Percentiles rank a stretch among this genome's conserved stretches.
These are phyloP conservation scores for Parvularia atlantis DNA, from an alignment of 78 protist genomes.

Conservation along the genomic window DNA sequence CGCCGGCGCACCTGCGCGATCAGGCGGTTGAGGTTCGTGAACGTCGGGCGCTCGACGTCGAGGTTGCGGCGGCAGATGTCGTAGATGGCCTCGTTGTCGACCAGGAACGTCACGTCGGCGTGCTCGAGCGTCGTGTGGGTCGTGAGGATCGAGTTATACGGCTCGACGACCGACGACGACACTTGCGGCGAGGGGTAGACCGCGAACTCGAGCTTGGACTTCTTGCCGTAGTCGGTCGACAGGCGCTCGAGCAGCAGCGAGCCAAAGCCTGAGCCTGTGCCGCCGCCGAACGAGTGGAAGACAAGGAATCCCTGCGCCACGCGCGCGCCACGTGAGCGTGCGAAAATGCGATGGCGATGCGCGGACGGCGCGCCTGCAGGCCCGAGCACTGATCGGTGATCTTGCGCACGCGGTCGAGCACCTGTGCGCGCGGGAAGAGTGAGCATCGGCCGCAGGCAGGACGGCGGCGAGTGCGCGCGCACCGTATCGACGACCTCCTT, in stretches of 20 bases:
- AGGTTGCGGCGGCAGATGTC: slow-evolving; percentile 93
- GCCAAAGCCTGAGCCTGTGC: slow-evolving; percentile 99
- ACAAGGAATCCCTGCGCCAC: slow-evolving; percentile 92
- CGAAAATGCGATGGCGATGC: too few species aligned
- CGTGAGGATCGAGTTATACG: slow-evolving; percentile 96
- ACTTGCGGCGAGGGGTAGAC: slow-evolving; percentile 93
- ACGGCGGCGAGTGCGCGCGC: too few species aligned
- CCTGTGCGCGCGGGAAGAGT: too few species aligned
- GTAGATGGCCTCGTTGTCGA: slow-evolving; percentile 90
- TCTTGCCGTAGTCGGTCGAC: slow-evolving; percentile 96
- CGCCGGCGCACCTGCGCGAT: slow-evolving; percentile 95
- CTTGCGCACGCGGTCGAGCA: slow-evolving; percentile 93
- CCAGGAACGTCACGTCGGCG: slow-evolving; percentile 87
- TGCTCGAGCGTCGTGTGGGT: slow-evolving; percentile 93
- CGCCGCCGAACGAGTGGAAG: slow-evolving; percentile 94
- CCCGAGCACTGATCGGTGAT: slow-evolving; percentile 97
- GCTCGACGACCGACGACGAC: slow-evolving; percentile 98
- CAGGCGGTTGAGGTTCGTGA: slow-evolving; percentile 96
- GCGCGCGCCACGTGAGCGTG: too few species aligned
- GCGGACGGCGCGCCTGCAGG: too few species aligned
- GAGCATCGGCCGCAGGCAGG: too few species aligned
- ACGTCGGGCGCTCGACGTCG: slow-evolving; percentile 93
- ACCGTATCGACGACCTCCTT: slow-evolving; percentile 87
- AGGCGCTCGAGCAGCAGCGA: slow-evolving; percentile 90
- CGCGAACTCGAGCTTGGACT: slow-evolving; percentile 92